A percentile compares a stretch with the other conserved stretches of the same genome.
Conservation (phyloP, 2,329 filamentous ascomycete species). For the Trichoderma sp. region DNA sequence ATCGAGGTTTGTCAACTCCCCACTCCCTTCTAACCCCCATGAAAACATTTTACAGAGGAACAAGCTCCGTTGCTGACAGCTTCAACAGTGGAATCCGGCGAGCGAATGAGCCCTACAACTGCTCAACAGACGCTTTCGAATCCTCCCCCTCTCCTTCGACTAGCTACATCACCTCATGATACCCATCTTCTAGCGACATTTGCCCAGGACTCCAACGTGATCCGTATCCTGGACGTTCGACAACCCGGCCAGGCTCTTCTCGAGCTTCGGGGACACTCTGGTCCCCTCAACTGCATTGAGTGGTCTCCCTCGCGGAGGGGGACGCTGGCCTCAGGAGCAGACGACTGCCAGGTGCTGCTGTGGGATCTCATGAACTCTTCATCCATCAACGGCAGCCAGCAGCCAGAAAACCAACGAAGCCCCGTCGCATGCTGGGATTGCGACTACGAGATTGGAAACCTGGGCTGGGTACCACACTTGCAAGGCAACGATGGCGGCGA, state of each 20-base stretch:
- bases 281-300: constrained; percentile 86
- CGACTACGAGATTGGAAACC: constrained; percentile 81
- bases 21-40: background rate
- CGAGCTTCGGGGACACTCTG: constrained; percentile 84
- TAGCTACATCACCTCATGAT: constrained; percentile 92
- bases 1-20: constrained; percentile 55
- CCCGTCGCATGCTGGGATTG: constrained; percentile 79
- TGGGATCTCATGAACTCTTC: constrained; percentile 77
- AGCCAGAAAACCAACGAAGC: constrained; percentile 57
- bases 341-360: constrained; percentile 86
- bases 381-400: constrained; percentile 48
- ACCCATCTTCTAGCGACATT: constrained; percentile 96
- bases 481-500: constrained; percentile 69
- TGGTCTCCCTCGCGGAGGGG: constrained; percentile 89
- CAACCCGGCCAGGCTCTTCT: constrained; percentile 94
- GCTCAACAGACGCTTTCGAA: constrained; percentile 74
- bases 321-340: constrained; percentile 83
- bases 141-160: constrained; percentile 72
- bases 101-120: constrained; percentile 69
- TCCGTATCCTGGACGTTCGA: constrained; percentile 92
- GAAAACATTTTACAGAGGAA: background rate
- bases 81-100: constrained; percentile 46
- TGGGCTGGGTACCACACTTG: constrained; percentile 77
- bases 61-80: constrained; percentile 23
- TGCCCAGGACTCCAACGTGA: constrained; percentile 84